Conservation (phyloP, 225 moss, liverwort and hornwort species). For the Takakia lepidozioides region DNA sequence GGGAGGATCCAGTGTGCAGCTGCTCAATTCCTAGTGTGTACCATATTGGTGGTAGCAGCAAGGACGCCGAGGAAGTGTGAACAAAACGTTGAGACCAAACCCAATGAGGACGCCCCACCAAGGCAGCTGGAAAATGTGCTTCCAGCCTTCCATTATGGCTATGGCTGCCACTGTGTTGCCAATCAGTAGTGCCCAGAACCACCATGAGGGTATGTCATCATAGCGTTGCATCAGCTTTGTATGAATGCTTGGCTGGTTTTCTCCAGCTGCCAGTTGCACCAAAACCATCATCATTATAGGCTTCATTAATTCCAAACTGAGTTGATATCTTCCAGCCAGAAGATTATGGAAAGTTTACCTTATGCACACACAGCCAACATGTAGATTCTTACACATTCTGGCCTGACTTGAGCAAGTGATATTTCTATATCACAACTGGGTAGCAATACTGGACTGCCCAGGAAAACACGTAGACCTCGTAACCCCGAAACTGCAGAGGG, state of each 20-base stretch:
- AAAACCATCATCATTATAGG: too few species aligned
- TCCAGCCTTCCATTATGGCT: conserved; percentile 30
- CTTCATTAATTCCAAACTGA: too few species aligned
- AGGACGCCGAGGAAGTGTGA: conserved; percentile 69
- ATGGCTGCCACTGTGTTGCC: conserved; percentile 28
- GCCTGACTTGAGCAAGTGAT: too few species aligned
- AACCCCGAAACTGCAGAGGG: background rate
- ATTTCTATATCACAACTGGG: too few species aligned
- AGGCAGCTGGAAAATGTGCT: conserved; percentile 58
- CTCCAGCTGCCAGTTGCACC: conserved; percentile 32
- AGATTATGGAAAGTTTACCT: too few species aligned
- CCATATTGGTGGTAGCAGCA: conserved; percentile 74
- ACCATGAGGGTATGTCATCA: conserved; percentile 49
- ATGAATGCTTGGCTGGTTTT: conserved; percentile 50
- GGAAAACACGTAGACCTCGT: too few species aligned
- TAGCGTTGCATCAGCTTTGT: conserved; percentile 53
- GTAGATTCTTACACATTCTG: too few species aligned
- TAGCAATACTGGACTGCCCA: too few species aligned
- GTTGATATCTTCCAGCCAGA: too few species aligned
- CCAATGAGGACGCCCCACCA: conserved; percentile 44
- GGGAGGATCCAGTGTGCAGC: too few species aligned
- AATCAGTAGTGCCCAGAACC: conserved; percentile 54
- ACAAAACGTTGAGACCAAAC: conserved; percentile 24
- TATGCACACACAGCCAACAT: too few species aligned
- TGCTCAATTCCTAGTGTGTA: too few species aligned